Conservation (phyloP, 177 flowering plant species). For the Vitis hybrid region DNA sequence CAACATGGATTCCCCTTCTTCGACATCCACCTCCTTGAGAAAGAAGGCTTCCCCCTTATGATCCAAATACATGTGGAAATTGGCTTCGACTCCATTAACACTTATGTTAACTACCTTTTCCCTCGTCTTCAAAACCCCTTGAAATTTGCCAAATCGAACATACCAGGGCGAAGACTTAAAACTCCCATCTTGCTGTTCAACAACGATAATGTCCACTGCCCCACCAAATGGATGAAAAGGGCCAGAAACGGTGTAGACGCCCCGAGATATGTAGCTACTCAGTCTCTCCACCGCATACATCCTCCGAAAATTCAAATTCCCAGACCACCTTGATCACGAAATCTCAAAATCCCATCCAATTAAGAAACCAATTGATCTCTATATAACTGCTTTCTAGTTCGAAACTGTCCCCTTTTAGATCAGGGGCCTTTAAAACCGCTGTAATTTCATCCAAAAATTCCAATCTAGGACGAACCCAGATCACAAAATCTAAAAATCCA, state of each 20-base stretch:
- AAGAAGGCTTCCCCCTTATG: conserved; percentile 89
- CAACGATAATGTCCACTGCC: conserved; percentile 93
- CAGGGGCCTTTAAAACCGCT: not conserved
- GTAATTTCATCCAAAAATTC: not conserved
- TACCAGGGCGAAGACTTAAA: conserved; percentile 95
- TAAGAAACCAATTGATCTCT: not conserved
- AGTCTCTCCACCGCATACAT: conserved; percentile 75
- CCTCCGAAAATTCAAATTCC: conserved; percentile 9
- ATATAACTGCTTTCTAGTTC: not conserved
- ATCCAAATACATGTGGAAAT: conserved; percentile 84
- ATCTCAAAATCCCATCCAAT: conserved; percentile 11
- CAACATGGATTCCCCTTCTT: conserved; percentile 37
- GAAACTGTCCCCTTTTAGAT: not conserved
- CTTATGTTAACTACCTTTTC: conserved; percentile 68
- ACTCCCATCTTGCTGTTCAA: conserved; percentile 89
- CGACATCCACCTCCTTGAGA: conserved; percentile 59
- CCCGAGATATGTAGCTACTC: conserved; percentile 64
- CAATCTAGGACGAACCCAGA: not conserved
- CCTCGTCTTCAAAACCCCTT: conserved; percentile 81
- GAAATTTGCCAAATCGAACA: conserved; percentile 92
- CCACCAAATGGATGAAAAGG: conserved; percentile 93
- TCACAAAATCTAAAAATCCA: conserved; percentile 4
- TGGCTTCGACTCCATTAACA: conserved; percentile 80
- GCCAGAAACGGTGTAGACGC: conserved; percentile 68
- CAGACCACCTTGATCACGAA: conserved; percentile 12